Evolutionary conservation across 768 basidiomycete species (phyloP).

Genomic region (Hypholoma sublateritium): DNA sequence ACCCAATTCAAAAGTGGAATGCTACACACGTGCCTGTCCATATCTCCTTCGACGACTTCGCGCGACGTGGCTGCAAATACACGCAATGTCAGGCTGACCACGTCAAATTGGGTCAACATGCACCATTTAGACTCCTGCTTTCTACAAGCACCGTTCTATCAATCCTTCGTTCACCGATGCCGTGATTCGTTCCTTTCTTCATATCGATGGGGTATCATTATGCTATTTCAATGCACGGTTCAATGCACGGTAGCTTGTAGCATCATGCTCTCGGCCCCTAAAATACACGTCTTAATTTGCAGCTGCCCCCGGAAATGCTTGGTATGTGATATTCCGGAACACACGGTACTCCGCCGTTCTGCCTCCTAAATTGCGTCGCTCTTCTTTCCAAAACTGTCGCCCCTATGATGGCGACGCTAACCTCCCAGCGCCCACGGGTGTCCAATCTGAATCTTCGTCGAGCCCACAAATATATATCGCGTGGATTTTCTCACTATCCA

Average conservation of each 20-base stretch:
- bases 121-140: background rate
- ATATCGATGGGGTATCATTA: background rate
- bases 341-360: constrained; percentile 1
- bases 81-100: background rate
- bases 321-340: background rate
- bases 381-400: background rate
- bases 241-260: background rate
- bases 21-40: background rate
- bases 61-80: background rate
- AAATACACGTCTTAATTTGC: background rate
- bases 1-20: background rate
- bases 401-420: background rate
- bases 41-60: background rate
- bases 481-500: background rate
- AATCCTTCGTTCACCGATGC: too few relatives aligned
- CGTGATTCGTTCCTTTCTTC: too few relatives aligned
- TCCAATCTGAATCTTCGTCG: background rate
- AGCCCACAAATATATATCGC: background rate
- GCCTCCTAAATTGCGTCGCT: background rate
- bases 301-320: background rate
- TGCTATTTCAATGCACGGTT: background rate
- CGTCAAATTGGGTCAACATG: background rate
- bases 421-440: background rate
- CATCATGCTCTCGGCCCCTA: background rate
- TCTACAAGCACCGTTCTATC: background rate